These are phyloP conservation scores for Pleurostoma richardsiae DNA, from an alignment of 2,329 filamentous ascomycete species.

Conservation along the genomic window DNA sequence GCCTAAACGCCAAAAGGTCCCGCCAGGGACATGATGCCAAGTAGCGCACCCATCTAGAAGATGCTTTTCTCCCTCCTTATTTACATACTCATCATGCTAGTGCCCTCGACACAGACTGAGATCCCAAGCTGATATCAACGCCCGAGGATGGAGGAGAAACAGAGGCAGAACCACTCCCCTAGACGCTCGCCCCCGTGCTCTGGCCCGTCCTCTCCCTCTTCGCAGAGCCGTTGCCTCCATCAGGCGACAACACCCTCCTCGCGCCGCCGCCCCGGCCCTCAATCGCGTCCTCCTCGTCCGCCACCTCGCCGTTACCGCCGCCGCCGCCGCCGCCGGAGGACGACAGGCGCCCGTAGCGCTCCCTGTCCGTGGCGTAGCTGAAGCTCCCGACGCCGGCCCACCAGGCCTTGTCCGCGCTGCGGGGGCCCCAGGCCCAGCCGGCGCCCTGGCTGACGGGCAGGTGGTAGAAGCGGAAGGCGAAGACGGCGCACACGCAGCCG, in stretches of 20 bases:
- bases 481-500: slow-evolving; percentile 64
- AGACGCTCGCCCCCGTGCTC: neutral
- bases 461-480: slow-evolving; percentile 83
- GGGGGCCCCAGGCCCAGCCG: slow-evolving; percentile 85
- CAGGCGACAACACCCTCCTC: neutral
- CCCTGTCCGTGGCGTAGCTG: slow-evolving; percentile 45
- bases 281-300: slow-evolving; percentile 21
- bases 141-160: too few species aligned
- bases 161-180: neutral
- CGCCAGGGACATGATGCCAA: too few species aligned
- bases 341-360: slow-evolving; percentile 6
- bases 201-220: slow-evolving; percentile 20
- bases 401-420: slow-evolving; percentile 69
- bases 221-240: slow-evolving; percentile 6
- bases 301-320: slow-evolving; percentile 14
- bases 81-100: too few species aligned
- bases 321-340: slow-evolving; percentile 1
- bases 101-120: too few species aligned
- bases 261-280: slow-evolving; percentile 4
- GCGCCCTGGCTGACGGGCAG: slow-evolving; percentile 72
- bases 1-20: too few species aligned
- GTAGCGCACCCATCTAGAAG: too few species aligned
- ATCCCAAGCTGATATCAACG: too few species aligned
- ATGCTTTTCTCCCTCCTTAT: too few species aligned
- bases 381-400: slow-evolving; percentile 66